These are phyloP conservation scores for Saxispiralis lemnorum DNA, from an alignment of 495 filamentous ascomycete genomes.

Conservation along the genomic window DNA sequence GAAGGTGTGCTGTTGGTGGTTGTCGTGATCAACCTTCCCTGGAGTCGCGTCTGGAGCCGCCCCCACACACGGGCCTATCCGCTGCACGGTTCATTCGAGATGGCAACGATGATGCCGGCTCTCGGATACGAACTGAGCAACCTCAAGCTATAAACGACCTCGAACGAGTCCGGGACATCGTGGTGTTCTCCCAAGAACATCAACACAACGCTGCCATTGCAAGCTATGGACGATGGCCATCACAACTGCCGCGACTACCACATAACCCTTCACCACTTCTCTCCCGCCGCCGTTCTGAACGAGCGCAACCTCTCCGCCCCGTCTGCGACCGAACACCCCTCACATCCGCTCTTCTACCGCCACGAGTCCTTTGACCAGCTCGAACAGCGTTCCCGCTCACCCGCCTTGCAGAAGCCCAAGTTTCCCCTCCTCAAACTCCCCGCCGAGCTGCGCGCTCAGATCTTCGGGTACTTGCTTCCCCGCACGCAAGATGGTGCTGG, in stretches of 20 bases:
- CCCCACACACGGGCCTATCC: no score
- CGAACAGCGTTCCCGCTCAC: slow-evolving; percentile 11
- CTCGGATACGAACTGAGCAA: no score
- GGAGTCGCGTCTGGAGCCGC: background rate
- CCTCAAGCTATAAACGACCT: no score
- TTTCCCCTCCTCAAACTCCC: slow-evolving; percentile 22
- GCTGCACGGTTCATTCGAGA: no score
- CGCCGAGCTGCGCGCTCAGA: slow-evolving; percentile 24
- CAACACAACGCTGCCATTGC: no score
- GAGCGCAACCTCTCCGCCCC: background rate
- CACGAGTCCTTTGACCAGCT: slow-evolving; percentile 12
- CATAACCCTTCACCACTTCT: slow-evolving; percentile 4
- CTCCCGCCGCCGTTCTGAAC: slow-evolving; percentile 3
- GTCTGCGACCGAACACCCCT: no score
- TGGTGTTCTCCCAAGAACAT: no score
- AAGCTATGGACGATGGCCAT: slow-evolving; percentile 10
- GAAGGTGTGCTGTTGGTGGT: slow-evolving; percentile 1
- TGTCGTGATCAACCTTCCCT: background rate
- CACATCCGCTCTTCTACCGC: background rate
- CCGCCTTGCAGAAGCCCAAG: slow-evolving; percentile 9
- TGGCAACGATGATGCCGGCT: no score
- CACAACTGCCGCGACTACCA: slow-evolving; percentile 16
- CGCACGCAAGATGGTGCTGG: slow-evolving; percentile 11
- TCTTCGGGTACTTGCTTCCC: slow-evolving; percentile 23
- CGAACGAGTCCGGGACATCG: no score